phyloP scores from a whole-genome alignment of 116 monocot species.

The Dioscorea cayenensis region DNA sequence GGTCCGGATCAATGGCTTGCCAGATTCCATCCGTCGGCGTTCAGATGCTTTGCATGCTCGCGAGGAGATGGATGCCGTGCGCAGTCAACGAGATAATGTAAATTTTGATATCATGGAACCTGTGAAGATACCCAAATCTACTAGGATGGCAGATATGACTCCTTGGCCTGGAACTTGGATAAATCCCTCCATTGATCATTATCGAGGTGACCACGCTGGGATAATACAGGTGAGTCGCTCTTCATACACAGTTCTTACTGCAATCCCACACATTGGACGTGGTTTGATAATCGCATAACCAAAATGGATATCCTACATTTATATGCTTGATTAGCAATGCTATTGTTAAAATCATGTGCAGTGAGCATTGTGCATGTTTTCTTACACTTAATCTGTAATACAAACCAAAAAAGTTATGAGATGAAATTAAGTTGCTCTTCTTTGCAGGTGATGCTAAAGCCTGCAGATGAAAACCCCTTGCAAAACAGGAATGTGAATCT shows the following conservation, averaged over 20 bases:
- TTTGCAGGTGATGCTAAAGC: conserved; percentile 45
- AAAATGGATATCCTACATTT: too few relatives aligned
- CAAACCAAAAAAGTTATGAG: background rate
- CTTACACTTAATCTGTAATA: too few relatives aligned
- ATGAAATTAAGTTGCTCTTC: background rate
- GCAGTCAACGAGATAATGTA: conserved; percentile 37
- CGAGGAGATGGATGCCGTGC: conserved; percentile 70
- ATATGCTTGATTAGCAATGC: too few relatives aligned
- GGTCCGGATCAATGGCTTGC: conserved; percentile 75
- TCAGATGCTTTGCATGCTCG: conserved; percentile 84
- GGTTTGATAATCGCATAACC: too few relatives aligned
- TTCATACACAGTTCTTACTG: background rate
- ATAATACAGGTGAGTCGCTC: conserved; percentile 51
- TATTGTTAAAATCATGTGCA: too few relatives aligned
- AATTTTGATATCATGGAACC: conserved; percentile 38
- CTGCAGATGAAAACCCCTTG: conserved; percentile 24
- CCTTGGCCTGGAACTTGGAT: conserved; percentile 85
- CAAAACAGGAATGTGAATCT: background rate
- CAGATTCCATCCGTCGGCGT: conserved; percentile 64
- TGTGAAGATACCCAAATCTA: conserved; percentile 63
- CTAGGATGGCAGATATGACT: conserved; percentile 88
- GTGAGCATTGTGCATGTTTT: too few relatives aligned
- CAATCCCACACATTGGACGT: too few relatives aligned
- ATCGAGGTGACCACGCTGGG: conserved; percentile 67
- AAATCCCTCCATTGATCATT: conserved; percentile 36